These are phyloP conservation scores for Cyclocybe aegerita DNA, from an alignment of 768 basidiomycete species.

Conservation along the genomic window DNA sequence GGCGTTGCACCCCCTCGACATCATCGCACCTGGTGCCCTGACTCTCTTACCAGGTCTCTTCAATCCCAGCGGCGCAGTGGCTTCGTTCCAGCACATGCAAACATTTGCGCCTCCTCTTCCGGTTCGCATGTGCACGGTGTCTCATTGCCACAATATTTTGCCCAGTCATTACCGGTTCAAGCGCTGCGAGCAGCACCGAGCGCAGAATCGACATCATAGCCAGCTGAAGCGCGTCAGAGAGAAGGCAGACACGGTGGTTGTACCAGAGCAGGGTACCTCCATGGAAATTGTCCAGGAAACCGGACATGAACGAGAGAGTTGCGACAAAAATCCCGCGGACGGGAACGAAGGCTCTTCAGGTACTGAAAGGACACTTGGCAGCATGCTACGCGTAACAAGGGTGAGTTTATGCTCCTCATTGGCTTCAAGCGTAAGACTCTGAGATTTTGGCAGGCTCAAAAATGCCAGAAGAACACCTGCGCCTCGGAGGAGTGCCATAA, in stretches of 20 bases:
- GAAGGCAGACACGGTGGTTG: constrained; percentile 40
- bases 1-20: background rate
- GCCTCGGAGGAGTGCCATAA: constrained; percentile 41
- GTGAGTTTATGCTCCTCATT: too few species aligned
- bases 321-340: background rate
- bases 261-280: constrained; percentile 15
- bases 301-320: background rate
- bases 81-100: background rate
- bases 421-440: too few species aligned
- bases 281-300: background rate
- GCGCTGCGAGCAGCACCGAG: constrained; percentile 54
- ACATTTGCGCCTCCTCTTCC: constrained; percentile 20
- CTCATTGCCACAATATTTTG: constrained; percentile 53
- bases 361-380: too few species aligned
- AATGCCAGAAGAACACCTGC: constrained; percentile 28
- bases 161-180: constrained; percentile 47
- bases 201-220: constrained; percentile 56
- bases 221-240: constrained; percentile 51
- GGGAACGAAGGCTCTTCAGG: background rate
- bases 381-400: too few species aligned
- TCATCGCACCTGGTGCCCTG: background rate
- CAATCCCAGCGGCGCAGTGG: background rate
- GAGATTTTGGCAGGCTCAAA: constrained; percentile 3
- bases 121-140: constrained; percentile 55
- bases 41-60: too few species aligned